Evolutionary conservation across 2,329 filamentous ascomycete species (phyloP), one percentile per base, ranked within the genome.

Genomic region (Trichoderma cornu-damae): DNA sequence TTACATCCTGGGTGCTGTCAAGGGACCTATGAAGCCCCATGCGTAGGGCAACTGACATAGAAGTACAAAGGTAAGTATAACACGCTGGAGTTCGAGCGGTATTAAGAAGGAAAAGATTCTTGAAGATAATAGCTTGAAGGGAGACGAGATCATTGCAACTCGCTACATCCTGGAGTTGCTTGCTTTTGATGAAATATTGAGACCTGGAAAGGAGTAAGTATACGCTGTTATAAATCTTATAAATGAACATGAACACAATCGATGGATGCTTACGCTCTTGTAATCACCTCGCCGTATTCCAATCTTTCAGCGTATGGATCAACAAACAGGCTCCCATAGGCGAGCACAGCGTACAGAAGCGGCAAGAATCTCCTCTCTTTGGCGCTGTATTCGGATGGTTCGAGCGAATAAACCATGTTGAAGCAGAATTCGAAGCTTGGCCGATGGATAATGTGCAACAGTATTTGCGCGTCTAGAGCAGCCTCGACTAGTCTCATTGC

Each of bases 61-160:
- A 51, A 7, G 48, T 40, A 7, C 48, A 51, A 14, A 51, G 48
- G 11, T 51, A 51, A 14, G 48, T 51, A 8, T 51, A 51, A 22
- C 48, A 51, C 3, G 37, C 28, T 1, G 48, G 48, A 30, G 48
- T 40, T 4, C 48, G 48, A 2, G 48, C 40, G 5, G 48, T 51
- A 9, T 51, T 40, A 8, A 28, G 22, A 9, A 51, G 48, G 6
- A 51, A 51, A 3, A 51, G 48, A 16, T 51, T 51, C 11, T 51
- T 51, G 35, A 51, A 51, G 1, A 51, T 16, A 3, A 51, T 40
- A 12, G 48, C 48, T 24, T 51, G 48, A 6, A 51, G 35, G 8
- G 48, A 51, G 5, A 51, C 22, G 7, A 51, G 48, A 16, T 51
- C 48, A 20, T 28, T 51, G 11, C 48, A 51, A 12, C 14, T 51